Percentiles rank a stretch among this genome's conserved stretches.
Evolutionary conservation across 495 filamentous ascomycete genomes (phyloP).

Genomic region (Penicillium riverlandense): DNA sequence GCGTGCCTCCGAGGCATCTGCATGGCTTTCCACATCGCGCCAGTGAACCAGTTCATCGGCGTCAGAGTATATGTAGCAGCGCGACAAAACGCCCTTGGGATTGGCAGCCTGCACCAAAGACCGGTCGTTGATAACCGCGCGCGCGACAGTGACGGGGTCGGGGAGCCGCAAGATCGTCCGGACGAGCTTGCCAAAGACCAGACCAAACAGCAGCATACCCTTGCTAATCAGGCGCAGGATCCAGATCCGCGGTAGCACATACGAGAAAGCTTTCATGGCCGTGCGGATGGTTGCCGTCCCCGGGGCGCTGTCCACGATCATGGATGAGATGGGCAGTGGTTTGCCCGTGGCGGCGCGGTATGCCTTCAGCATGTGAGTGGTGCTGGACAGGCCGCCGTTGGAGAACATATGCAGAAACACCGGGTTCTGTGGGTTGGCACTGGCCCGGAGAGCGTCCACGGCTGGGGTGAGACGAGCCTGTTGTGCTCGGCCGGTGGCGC

Average conservation of each 20-base stretch:
- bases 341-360: constrained; percentile 25
- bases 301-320: constrained; percentile 37
- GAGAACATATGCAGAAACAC: constrained; percentile 39
- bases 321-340: constrained; percentile 25
- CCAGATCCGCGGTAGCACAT: constrained; percentile 24
- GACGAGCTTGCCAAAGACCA: constrained; percentile 10
- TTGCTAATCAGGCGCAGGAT: constrained; percentile 24
- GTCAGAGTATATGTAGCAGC: constrained; percentile 42
- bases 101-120: constrained; percentile 17
- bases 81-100: constrained; percentile 6
- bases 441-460: constrained; percentile 24
- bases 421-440: constrained; percentile 12
- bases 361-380: constrained; percentile 22
- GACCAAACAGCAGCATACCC: constrained; percentile 14
- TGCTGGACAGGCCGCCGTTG: constrained; percentile 32
- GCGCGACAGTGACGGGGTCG: constrained; percentile 20
- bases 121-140: constrained; percentile 23
- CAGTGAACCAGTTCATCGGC: constrained; percentile 32
- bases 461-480: constrained; percentile 28
- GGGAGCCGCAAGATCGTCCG: constrained; percentile 7
- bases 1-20: constrained; percentile 23
- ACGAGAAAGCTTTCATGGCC: constrained; percentile 28
- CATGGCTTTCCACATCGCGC: constrained; percentile 37
- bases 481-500: constrained; percentile 16
- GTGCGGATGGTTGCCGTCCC: constrained; percentile 22